These are phyloP conservation scores for Boletus huronensis DNA, from an alignment of 768 basidiomycete genomes.

Conservation along the genomic window DNA sequence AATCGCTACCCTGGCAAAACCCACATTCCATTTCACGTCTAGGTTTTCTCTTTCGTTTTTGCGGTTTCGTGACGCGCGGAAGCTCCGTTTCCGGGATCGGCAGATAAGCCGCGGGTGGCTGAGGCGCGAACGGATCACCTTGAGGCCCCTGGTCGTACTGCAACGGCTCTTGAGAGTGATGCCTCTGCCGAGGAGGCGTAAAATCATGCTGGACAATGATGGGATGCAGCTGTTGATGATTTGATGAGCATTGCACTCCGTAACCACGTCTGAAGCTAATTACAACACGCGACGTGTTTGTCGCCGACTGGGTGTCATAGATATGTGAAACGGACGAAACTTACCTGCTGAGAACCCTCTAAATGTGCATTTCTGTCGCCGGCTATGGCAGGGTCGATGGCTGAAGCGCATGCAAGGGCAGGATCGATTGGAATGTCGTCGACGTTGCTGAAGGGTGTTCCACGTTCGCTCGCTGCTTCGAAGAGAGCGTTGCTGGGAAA, in stretches of 20 bases:
- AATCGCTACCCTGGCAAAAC: constrained; percentile 70
- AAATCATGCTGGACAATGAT: constrained; percentile 32
- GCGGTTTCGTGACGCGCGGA: constrained; percentile 40
- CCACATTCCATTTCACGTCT: constrained; percentile 67
- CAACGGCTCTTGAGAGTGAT: constrained; percentile 34
- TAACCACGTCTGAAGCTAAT: constrained; percentile 28
- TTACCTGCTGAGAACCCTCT: constrained; percentile 34
- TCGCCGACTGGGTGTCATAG: constrained; percentile 21
- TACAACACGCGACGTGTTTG: constrained; percentile 72
- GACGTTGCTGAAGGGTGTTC: constrained; percentile 53
- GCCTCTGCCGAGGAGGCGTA: constrained; percentile 5
- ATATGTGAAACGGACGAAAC: constrained; percentile 28
- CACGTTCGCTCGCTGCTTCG: constrained; percentile 55
- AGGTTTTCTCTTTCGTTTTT: constrained; percentile 44
- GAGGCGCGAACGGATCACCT: constrained; percentile 80
- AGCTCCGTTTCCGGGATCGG: constrained; percentile 45
- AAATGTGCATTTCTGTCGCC: constrained; percentile 19
- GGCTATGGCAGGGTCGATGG: constrained; percentile 54
- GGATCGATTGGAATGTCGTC: constrained; percentile 83
- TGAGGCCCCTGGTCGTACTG: constrained; percentile 74
- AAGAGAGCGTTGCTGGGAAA: constrained; percentile 42
- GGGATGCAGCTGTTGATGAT: constrained; percentile 23
- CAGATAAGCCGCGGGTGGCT: constrained; percentile 49
- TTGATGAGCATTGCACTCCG: constrained; percentile 19
- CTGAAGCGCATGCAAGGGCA: constrained; percentile 47